Evolutionary conservation across 768 basidiomycete species (phyloP), one percentile per base, ranked within the genome.

Genomic region (Termitomyces sp.): DNA sequence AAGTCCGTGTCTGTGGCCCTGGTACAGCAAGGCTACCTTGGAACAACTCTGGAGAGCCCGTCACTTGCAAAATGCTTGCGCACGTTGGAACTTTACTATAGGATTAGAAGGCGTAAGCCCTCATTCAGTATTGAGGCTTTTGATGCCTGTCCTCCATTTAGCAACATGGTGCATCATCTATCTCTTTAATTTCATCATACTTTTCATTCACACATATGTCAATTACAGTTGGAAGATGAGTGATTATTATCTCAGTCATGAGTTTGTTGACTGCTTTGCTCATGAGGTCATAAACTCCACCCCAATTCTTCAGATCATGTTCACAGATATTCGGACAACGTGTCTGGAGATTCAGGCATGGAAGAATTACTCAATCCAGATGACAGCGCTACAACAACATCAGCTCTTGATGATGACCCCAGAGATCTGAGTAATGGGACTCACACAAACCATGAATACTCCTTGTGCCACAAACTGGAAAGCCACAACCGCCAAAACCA

Each of bases 101-200:
- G 15, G 15, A 13, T 39, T 12, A 13, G 38, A 5, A 13, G 38
- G 5, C 38, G 11, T 15, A 39, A 39, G 18, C 52, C 54, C 1
- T 64, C 50, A 16, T 60, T 68, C 39, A 63, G 68, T 51, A 35
- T 64, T 33, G 60, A 69, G 44, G 56, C 54, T 0, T 66, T 65
- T 52, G 45, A 76, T 53, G 59, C 66, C 1, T 78, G 76, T 56
- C 68, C 69, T 0, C 52, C 73, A 2, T 77, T 76, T 55, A 51
- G 56, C 16, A 72, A 75, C 43, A 62, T 68, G 68, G 66, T 72
- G 49, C 5, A 46, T n/a, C 20, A 10, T n/a, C n/a, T n/a, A n/a
- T n/a, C n/a, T n/a, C n/a, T n/a, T n/a, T n/a, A n/a, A n/a, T n/a
- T n/a, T n/a, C n/a, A n/a, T n/a, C n/a, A n/a, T n/a, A n/a, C n/a